Conservation (phyloP, 495 filamentous ascomycete species). For the Pyrenula massariospora region DNA sequence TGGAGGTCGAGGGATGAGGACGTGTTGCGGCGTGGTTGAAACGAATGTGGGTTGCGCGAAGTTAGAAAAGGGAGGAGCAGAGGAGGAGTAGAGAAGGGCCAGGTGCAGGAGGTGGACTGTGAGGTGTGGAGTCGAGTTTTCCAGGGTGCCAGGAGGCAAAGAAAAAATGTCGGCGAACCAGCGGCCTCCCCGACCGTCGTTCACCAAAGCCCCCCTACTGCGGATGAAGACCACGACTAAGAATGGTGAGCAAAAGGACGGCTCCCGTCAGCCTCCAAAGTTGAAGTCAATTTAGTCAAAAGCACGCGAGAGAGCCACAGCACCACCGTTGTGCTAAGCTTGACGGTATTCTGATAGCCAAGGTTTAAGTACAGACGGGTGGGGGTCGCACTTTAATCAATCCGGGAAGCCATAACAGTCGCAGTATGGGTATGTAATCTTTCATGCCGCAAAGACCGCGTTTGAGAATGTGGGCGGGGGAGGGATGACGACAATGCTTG, state of each 20-base stretch:
- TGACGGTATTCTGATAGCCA: no score
- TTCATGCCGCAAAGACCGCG: neutral
- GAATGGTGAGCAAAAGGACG: no score
- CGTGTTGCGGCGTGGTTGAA: neutral
- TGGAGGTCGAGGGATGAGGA: neutral
- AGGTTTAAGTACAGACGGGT: no score
- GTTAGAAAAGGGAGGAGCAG: neutral
- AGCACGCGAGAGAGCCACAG: neutral
- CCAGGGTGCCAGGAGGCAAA: no score
- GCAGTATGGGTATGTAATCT: neutral
- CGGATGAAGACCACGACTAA: no score
- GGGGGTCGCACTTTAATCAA: neutral
- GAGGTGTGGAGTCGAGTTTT: neutral
- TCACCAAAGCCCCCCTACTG: neutral
- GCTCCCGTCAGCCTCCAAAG: neutral
- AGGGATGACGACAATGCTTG: neutral
- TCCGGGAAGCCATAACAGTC: neutral
- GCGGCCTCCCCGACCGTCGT: no score
- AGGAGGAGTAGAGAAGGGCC: no score
- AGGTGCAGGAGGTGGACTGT: neutral
- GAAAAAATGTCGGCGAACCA: neutral
- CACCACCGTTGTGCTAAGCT: neutral
- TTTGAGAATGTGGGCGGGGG: neutral
- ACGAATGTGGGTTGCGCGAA: neutral
- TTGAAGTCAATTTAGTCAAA: no score